Percentiles rank a stretch among this genome's conserved stretches.
These are phyloP conservation scores for Solanum neorickii DNA, from an alignment of 257 asterid genomes.

Conservation along the genomic window DNA sequence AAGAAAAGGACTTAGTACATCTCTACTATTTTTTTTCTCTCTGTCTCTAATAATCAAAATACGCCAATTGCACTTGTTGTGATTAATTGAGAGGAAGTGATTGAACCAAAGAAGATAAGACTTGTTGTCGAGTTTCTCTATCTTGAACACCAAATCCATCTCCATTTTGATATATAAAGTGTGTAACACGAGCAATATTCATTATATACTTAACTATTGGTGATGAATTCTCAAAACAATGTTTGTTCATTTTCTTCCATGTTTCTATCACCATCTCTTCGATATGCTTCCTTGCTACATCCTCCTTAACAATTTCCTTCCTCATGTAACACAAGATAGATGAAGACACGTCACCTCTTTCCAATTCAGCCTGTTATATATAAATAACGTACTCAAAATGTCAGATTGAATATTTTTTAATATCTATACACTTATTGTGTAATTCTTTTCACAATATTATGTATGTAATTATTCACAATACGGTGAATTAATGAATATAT, in stretches of 20 bases:
- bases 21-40: too few species aligned
- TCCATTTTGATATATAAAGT: constrained; percentile 42
- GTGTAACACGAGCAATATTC: constrained; percentile 34
- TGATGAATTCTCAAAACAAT: background rate
- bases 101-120: constrained; percentile 37
- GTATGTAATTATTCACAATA: background rate
- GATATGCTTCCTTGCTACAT: constrained; percentile 27
- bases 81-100: constrained; percentile 8
- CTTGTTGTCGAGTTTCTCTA: constrained; percentile 20
- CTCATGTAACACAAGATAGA: constrained; percentile 50
- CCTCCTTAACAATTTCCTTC: constrained; percentile 29
- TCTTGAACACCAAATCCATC: constrained; percentile 58
- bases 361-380: constrained; percentile 27
- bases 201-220: constrained; percentile 12
- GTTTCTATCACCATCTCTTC: constrained; percentile 6
- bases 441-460: background rate
- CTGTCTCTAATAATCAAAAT: background rate
- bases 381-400: background rate
- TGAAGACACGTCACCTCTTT: constrained; percentile 57
- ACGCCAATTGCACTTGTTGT: background rate
- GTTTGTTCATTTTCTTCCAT: constrained; percentile 39
- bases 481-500: too few species aligned
- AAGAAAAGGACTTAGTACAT: background rate
- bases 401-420: background rate
- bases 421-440: background rate